Evolutionary conservation across 1,284 basidiomycete genomes (phyloP), one percentile per base, ranked within the genome.

Genomic region (Neolentinus lepideus): DNA sequence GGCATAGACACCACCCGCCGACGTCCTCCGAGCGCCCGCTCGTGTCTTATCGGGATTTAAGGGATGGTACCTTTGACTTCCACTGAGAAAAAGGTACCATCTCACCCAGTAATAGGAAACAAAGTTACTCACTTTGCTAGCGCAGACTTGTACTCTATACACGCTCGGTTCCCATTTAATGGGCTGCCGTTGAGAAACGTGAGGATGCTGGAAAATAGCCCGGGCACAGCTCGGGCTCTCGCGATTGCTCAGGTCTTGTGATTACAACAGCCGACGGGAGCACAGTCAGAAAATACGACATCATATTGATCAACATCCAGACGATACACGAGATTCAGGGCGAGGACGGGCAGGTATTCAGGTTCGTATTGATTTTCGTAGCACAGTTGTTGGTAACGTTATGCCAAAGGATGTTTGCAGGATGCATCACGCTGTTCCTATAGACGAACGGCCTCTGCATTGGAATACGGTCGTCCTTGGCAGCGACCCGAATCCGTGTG

Each of bases 71-170:
- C 38, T 43, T 16, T 43, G 16, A 16, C 8, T 43, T 16, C 33
- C 16, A n/a, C 16, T 16, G 38, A n/a, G 38, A 16, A n/a, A n/a
- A n/a, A 43, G 38, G 12, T 6, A 43, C 38, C 12, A 43, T 16
- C 9, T 9, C 16, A 35, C 33, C 9, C 33, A 35, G 16, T 9
- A 35, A 35, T 9, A 35, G 24, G 47, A 52, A 53, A 57, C 38
- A 56, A 55, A 56, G 24, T 52, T 11, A 79, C 81, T 71, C 64
- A 84, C 83, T 90, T 85, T 25, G 76, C 75, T 48, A 90, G 62
- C 6, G 87, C 85, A 62, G 90, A 89, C 61, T 78, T 77, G 66
- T 81, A 88, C 6, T 87, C 85, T 61, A 89, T 87, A 65, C 86
- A 89, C 38, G 83, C 81, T 55, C 88, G 71, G 60, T 81, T 78